These are phyloP conservation scores for Schwanniomyces yamadae DNA, from an alignment of 805 yeast species.

Conservation along the genomic window DNA sequence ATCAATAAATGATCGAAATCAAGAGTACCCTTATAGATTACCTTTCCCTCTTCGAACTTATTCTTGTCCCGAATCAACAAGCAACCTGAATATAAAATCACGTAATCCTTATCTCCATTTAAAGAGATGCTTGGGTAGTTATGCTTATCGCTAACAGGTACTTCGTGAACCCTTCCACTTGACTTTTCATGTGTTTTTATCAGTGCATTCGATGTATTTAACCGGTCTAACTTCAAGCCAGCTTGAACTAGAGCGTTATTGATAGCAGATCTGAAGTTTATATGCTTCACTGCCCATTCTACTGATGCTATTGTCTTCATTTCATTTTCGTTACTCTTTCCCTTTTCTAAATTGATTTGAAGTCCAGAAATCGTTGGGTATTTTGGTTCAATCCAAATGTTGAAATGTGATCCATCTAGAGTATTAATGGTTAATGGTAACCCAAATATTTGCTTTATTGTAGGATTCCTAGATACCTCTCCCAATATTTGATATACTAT, in stretches of 20 bases:
- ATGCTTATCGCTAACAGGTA: constrained; percentile 9
- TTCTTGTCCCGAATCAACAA: constrained; percentile 20
- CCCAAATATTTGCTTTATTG: constrained; percentile 24
- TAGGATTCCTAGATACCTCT: constrained; percentile 19
- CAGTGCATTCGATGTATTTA: constrained; percentile 20
- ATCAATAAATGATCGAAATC: constrained; percentile 32
- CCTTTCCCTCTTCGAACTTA: constrained; percentile 15
- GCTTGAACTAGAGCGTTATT: constrained; percentile 19
- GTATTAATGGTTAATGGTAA: constrained; percentile 24
- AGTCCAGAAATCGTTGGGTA: constrained; percentile 32
- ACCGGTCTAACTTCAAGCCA: constrained; percentile 25
- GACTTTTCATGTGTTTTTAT: constrained; percentile 24
- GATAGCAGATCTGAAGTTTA: constrained; percentile 17
- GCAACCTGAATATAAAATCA: constrained; percentile 24
- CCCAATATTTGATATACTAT: constrained; percentile 28
- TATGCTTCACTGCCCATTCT: constrained; percentile 28
- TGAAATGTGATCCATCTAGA: constrained; percentile 11
- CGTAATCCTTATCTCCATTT: constrained; percentile 20
- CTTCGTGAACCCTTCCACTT: constrained; percentile 28
- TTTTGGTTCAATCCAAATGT: constrained; percentile 32
- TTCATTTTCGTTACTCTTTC: constrained; percentile 4
- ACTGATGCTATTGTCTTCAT: constrained; percentile 5
- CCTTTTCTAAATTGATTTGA: constrained; percentile 13
- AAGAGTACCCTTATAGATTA: constrained; percentile 26
- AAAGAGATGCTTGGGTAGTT: constrained; percentile 2